Conservation (phyloP, 345 rosid species). For the Iberis pinnata region DNA sequence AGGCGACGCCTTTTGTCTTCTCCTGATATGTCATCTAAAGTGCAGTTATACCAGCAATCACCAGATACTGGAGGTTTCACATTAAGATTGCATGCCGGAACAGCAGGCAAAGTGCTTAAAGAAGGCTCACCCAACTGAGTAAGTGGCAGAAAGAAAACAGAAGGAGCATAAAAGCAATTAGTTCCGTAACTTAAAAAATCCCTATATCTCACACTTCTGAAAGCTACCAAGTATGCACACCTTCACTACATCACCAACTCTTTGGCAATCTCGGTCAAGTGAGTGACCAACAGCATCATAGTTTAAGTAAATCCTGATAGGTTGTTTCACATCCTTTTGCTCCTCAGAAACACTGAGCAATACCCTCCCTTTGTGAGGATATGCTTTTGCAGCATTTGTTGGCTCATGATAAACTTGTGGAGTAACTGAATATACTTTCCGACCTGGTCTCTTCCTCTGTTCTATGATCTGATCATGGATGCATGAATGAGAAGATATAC, state of each 20-base stretch:
- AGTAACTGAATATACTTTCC: slow-evolving; percentile 67
- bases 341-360: slow-evolving; percentile 53
- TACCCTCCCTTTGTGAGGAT: slow-evolving; percentile 60
- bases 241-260: slow-evolving; percentile 84
- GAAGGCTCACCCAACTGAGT: slow-evolving; percentile 92
- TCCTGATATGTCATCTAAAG: slow-evolving; percentile 81
- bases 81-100: slow-evolving; percentile 71
- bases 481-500: slow-evolving; percentile 69
- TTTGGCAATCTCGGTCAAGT: slow-evolving; percentile 73
- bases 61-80: slow-evolving; percentile 70
- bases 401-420: slow-evolving; percentile 79
- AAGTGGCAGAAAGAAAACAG: slow-evolving; percentile 10
- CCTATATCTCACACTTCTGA: background rate
- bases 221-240: slow-evolving; percentile 37
- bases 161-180: slow-evolving; percentile 16
- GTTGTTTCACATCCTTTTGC: slow-evolving; percentile 58
- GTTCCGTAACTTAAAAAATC: background rate
- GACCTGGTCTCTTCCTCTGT: slow-evolving; percentile 82
- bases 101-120: slow-evolving; percentile 36
- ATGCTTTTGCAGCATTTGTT: slow-evolving; percentile 34
- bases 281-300: slow-evolving; percentile 99
- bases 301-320: slow-evolving; percentile 86
- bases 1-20: slow-evolving; percentile 82
- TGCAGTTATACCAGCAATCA: slow-evolving; percentile 98
- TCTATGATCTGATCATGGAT: slow-evolving; percentile 90